Conservation (phyloP, 1,284 basidiomycete species). For the Amylostereum chailletii region DNA sequence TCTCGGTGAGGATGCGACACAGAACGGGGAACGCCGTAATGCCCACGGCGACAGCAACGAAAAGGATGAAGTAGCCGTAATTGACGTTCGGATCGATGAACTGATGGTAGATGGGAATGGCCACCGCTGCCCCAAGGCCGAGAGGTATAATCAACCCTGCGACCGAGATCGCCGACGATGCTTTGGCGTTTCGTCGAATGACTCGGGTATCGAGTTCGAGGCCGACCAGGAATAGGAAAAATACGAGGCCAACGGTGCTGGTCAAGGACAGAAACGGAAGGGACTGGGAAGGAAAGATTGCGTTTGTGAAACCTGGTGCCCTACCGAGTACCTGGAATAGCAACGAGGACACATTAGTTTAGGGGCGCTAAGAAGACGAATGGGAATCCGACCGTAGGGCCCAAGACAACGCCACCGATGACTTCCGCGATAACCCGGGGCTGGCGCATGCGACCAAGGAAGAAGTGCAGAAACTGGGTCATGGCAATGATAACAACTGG, state of each 20-base stretch:
- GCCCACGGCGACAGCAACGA: conserved; percentile 54
- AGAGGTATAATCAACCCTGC: conserved; percentile 60
- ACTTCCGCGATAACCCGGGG: conserved; percentile 87
- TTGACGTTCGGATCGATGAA: conserved; percentile 45
- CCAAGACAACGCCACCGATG: conserved; percentile 75
- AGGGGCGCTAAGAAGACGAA: too few species aligned
- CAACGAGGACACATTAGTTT: too few species aligned
- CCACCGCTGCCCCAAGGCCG: conserved; percentile 55
- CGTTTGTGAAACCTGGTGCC: conserved; percentile 60
- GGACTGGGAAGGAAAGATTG: conserved; percentile 71
- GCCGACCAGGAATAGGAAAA: conserved; percentile 88
- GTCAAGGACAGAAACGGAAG: conserved; percentile 76
- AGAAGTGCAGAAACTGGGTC: conserved; percentile 61
- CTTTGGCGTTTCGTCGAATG: conserved; percentile 38
- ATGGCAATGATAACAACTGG: conserved; percentile 67
- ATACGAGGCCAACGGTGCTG: conserved; percentile 80
- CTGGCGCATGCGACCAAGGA: conserved; percentile 64
- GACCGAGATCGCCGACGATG: conserved; percentile 36
- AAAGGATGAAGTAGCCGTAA: conserved; percentile 65
- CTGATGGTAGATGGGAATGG: conserved; percentile 52
- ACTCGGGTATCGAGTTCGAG: conserved; percentile 79
- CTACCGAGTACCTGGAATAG: conserved; percentile 39
- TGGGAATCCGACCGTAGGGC: conserved; percentile 44
- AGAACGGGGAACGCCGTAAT: conserved; percentile 66
- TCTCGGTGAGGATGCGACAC: conserved; percentile 47